These are phyloP conservation scores for Penicillium flavigenum DNA, from an alignment of 495 filamentous ascomycete genomes.

Conservation along the genomic window DNA sequence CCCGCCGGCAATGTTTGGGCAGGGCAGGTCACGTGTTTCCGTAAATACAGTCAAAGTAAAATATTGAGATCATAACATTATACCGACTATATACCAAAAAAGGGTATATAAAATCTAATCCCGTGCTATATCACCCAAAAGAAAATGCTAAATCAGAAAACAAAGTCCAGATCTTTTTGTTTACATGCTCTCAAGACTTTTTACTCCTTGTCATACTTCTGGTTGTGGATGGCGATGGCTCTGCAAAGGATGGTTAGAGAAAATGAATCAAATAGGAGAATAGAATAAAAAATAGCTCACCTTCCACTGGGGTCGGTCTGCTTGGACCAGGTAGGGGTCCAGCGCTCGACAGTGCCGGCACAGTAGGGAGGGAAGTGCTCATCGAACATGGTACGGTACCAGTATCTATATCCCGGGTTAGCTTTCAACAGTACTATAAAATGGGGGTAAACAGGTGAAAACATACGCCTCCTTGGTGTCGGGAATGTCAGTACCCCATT, in stretches of 20 bases:
- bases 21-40: conserved; percentile 1
- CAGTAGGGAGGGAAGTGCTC: conserved; percentile 94
- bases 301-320: conserved; percentile 92
- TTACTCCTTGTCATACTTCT: conserved; percentile 59
- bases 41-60: conserved; percentile 7
- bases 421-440: conserved; percentile 6
- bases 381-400: conserved; percentile 98
- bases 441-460: neutral
- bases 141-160: conserved; percentile 13
- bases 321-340: conserved; percentile 97
- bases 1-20: conserved; percentile 30
- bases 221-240: conserved; percentile 67
- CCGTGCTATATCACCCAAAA: conserved; percentile 7
- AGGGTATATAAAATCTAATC: conserved; percentile 17
- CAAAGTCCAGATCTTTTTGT: conserved; percentile 14
- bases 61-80: conserved; percentile 10
- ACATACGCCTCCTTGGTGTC: conserved; percentile 94
- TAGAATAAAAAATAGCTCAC: conserved; percentile 46
- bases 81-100: conserved; percentile 5
- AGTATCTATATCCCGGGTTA: conserved; percentile 62
- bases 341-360: conserved; percentile 90
- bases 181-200: conserved; percentile 15
- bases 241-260: conserved; percentile 42
- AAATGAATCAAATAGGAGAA: neutral
- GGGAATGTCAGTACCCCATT: conserved; percentile 89